Conservation (phyloP, 2,329 filamentous ascomycete species). For the Aspergillus fijiensis region DNA sequence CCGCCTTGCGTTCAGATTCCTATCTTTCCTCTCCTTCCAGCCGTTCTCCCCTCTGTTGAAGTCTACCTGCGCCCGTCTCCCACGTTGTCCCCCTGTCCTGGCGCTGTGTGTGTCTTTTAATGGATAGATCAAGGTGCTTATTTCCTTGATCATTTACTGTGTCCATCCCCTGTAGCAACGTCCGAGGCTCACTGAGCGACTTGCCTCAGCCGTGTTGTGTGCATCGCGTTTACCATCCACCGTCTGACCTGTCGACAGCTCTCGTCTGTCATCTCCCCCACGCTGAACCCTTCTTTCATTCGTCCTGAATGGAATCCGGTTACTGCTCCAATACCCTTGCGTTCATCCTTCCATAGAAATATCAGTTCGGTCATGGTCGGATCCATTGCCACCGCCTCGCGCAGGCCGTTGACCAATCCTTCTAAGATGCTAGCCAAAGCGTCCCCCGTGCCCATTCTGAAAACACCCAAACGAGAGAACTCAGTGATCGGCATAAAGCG, state of each 20-base stretch:
- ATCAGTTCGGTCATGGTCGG: slow-evolving; percentile 32
- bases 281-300: neutral
- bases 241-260: neutral
- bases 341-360: slow-evolving; percentile 9
- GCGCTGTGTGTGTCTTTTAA: slow-evolving; percentile 13
- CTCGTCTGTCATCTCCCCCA: neutral
- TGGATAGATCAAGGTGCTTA: slow-evolving; percentile 19
- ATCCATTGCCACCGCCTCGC: slow-evolving; percentile 31
- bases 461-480: slow-evolving; percentile 32
- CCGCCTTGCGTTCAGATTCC: slow-evolving; percentile 6
- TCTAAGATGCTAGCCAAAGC: slow-evolving; percentile 35
- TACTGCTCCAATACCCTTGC: slow-evolving; percentile 9
- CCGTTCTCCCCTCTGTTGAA: neutral
- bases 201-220: slow-evolving; percentile 20
- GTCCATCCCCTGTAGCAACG: slow-evolving; percentile 18
- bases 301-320: slow-evolving; percentile 19
- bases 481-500: slow-evolving; percentile 34
- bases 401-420: slow-evolving; percentile 25
- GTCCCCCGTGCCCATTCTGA: slow-evolving; percentile 38
- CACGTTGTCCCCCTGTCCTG: neutral
- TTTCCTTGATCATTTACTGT: slow-evolving; percentile 4
- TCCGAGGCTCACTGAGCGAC: slow-evolving; percentile 12
- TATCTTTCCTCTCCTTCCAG: slow-evolving; percentile 7
- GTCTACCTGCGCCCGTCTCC: neutral
- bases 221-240: slow-evolving; percentile 9